Conservation (phyloP, 768 basidiomycete species). For the Suillus weaverae region DNA sequence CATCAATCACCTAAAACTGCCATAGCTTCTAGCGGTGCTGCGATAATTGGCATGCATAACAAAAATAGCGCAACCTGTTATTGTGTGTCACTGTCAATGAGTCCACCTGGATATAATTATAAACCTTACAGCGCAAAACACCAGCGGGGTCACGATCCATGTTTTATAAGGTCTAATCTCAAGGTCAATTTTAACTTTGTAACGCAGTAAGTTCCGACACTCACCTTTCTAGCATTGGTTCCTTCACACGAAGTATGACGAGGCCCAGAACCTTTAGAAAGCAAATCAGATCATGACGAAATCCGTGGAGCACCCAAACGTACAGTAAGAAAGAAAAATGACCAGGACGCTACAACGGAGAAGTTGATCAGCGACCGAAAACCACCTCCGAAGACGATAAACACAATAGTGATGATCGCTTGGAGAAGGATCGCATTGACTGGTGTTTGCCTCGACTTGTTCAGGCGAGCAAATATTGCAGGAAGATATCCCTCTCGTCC, state of each 20-base stretch:
- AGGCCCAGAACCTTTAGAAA: slow-evolving; percentile 74
- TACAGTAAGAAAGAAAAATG: slow-evolving; percentile 85
- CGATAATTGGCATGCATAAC: slow-evolving; percentile 91
- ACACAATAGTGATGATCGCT: slow-evolving; percentile 67
- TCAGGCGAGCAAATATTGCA: slow-evolving; percentile 74
- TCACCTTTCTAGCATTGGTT: slow-evolving; percentile 83
- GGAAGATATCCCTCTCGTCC: slow-evolving; percentile 89
- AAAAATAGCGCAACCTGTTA: slow-evolving; percentile 82
- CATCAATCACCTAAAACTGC: slow-evolving; percentile 73
- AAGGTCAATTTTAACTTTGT: background rate
- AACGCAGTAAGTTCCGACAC: slow-evolving; percentile 4
- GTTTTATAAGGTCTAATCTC: slow-evolving; percentile 82
- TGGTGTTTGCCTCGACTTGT: slow-evolving; percentile 77
- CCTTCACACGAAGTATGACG: slow-evolving; percentile 84
- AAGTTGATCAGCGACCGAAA: slow-evolving; percentile 90
- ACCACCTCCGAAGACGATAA: slow-evolving; percentile 85
- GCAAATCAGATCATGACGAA: slow-evolving; percentile 1
- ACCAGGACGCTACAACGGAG: slow-evolving; percentile 84
- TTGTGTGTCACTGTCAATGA: slow-evolving; percentile 1
- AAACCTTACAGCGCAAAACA: slow-evolving; percentile 72
- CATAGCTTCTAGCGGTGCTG: slow-evolving; percentile 85
- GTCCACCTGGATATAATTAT: background rate
- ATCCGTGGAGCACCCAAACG: slow-evolving; percentile 22
- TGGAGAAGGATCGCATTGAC: slow-evolving; percentile 86
- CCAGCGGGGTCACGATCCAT: slow-evolving; percentile 87